Percentiles rank a stretch among this genome's conserved stretches.
These are phyloP conservation scores for Podaxis sp. DNA, from an alignment of 768 basidiomycete genomes.

Conservation along the genomic window DNA sequence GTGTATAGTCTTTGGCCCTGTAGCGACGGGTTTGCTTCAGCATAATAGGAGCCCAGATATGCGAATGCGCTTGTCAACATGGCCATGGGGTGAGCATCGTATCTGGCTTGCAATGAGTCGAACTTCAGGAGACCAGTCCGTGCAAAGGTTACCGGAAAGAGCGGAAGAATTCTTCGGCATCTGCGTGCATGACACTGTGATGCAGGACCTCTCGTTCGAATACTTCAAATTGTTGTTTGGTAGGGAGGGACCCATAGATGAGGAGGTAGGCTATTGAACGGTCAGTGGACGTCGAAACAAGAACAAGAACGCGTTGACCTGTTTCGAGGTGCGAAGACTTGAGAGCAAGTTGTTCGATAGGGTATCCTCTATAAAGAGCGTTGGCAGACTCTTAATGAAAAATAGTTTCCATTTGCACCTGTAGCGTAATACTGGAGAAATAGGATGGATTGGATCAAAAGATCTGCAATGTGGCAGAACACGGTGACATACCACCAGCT, in stretches of 20 bases:
- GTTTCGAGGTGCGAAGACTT: constrained; percentile 80
- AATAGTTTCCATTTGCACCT: constrained; percentile 34
- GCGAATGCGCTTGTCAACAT: constrained; percentile 86
- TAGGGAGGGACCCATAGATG: constrained; percentile 83
- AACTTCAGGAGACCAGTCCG: not conserved
- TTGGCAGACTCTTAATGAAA: not conserved
- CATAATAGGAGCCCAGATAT: constrained; percentile 84
- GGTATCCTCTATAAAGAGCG: constrained; percentile 64
- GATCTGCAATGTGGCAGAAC: not conserved
- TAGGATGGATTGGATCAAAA: not conserved
- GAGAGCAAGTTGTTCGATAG: constrained; percentile 86
- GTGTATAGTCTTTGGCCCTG: constrained; percentile 85
- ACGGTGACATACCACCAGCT: constrained; percentile 53
- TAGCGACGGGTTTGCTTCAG: constrained; percentile 85
- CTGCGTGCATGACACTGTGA: constrained; percentile 66
- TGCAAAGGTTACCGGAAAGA: constrained; percentile 51
- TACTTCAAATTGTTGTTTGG: constrained; percentile 49
- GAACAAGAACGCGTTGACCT: constrained; percentile 24
- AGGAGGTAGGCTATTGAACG: constrained; percentile 65
- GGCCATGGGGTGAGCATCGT: constrained; percentile 92
- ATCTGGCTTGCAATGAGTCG: constrained; percentile 41
- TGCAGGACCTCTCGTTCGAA: constrained; percentile 80
- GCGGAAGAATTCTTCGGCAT: constrained; percentile 67
- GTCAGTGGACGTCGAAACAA: not conserved
- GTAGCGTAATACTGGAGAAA: constrained; percentile 61